Conservation (phyloP, 768 basidiomycete species). For the Guyanaporus albipodus region DNA sequence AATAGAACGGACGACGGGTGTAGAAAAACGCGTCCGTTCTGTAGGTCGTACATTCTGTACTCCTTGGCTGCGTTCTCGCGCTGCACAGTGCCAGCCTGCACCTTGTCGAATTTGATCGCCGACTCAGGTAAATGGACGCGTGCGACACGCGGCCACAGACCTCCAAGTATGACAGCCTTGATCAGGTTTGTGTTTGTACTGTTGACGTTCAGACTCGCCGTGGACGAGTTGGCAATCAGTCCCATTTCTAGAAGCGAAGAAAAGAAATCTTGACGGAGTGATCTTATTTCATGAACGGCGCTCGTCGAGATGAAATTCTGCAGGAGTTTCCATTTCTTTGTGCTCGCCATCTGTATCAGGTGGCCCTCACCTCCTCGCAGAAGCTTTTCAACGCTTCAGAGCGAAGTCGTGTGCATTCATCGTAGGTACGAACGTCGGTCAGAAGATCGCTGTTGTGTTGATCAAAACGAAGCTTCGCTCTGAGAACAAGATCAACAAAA, state of each 20-base stretch:
- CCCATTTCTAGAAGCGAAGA: conserved; percentile 66
- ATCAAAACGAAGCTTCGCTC: conserved; percentile 69
- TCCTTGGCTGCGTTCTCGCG: conserved; percentile 83
- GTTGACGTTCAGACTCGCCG: conserved; percentile 59
- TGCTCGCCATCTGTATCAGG: not conserved
- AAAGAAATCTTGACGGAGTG: conserved; percentile 74
- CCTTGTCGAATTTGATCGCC: conserved; percentile 78
- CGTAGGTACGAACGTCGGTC: conserved; percentile 75
- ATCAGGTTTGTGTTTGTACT: conserved; percentile 67
- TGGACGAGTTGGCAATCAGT: conserved; percentile 51
- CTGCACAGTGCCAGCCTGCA: conserved; percentile 78
- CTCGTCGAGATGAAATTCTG: conserved; percentile 82
- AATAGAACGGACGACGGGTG: conserved; percentile 86
- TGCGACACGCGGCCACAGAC: conserved; percentile 82
- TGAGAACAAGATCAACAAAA: conserved; percentile 27
- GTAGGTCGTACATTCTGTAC: conserved; percentile 74
- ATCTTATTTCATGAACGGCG: conserved; percentile 72
- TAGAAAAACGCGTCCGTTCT: conserved; percentile 63
- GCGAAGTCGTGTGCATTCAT: conserved; percentile 52
- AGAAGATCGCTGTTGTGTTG: conserved; percentile 78
- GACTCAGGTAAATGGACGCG: conserved; percentile 69
- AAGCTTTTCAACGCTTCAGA: conserved; percentile 50
- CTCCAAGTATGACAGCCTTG: conserved; percentile 82
- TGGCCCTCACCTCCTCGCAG: conserved; percentile 57
- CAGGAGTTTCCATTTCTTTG: not conserved